Percentiles rank a stretch among this genome's conserved stretches.
Evolutionary conservation across 2,329 filamentous ascomycete genomes (phyloP).

Genomic region (Epichloe hybrida): DNA sequence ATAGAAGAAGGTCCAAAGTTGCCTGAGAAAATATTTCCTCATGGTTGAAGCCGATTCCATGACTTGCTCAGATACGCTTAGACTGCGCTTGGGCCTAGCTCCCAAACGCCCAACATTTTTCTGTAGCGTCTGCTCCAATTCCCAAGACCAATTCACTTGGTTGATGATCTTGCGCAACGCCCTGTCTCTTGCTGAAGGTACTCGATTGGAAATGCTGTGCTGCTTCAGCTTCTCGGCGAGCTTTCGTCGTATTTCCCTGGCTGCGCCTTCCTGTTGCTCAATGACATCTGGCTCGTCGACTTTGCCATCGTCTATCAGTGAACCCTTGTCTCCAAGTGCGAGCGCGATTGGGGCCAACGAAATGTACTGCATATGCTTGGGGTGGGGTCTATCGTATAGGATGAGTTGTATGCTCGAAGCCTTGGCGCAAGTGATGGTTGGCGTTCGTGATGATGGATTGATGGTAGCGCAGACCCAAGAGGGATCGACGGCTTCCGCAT

Average conservation of each 20-base stretch:
- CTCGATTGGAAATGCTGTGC: slow-evolving; percentile 70
- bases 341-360: slow-evolving; percentile 82
- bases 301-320: slow-evolving; percentile 21
- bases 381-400: slow-evolving; percentile 74
- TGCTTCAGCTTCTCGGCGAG: slow-evolving; percentile 77
- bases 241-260: slow-evolving; percentile 46
- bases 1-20: slow-evolving; percentile 56
- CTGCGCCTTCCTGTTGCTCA: slow-evolving; percentile 45
- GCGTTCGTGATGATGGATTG: slow-evolving; percentile 39
- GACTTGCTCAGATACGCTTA: slow-evolving; percentile 88
- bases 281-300: slow-evolving; percentile 53
- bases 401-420: slow-evolving; percentile 73
- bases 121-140: slow-evolving; percentile 73
- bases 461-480: slow-evolving; percentile 54
- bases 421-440: slow-evolving; percentile 58
- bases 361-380: slow-evolving; percentile 88
- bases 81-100: slow-evolving; percentile 62
- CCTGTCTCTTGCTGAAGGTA: slow-evolving; percentile 68
- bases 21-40: slow-evolving; percentile 58
- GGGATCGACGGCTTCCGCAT: slow-evolving; percentile 40
- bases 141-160: slow-evolving; percentile 92
- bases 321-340: slow-evolving; percentile 61
- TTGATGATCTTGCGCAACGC: slow-evolving; percentile 71
- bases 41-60: slow-evolving; percentile 85
- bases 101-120: slow-evolving; percentile 82